Conservation (phyloP, 371 early-diverging fungal genomes). For the Actinomortierella ambigua region DNA sequence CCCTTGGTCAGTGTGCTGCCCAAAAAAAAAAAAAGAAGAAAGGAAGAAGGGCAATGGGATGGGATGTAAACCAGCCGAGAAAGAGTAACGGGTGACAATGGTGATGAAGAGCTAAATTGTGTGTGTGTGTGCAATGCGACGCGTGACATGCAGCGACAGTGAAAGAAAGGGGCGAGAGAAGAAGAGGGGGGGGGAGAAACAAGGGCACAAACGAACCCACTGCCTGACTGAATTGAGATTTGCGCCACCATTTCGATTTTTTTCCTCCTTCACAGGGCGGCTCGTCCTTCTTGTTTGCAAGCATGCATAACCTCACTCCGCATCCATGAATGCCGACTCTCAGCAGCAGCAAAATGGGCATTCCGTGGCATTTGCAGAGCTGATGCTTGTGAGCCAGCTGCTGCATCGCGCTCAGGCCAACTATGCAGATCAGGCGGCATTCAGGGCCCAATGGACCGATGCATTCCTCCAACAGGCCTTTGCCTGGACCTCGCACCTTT, state of each 20-base stretch:
- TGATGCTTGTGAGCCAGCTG: conserved; percentile 23
- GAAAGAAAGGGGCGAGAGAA: neutral
- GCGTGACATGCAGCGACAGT: no score
- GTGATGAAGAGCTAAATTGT: no score
- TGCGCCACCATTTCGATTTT: neutral
- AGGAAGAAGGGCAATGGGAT: no score
- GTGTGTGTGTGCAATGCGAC: no score
- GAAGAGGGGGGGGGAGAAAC: neutral
- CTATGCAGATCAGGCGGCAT: conserved; percentile 3
- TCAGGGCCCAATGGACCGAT: conserved; percentile 30
- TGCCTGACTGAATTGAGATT: no score
- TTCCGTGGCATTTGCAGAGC: conserved; percentile 19
- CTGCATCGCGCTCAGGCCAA: conserved; percentile 22
- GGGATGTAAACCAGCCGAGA: no score
- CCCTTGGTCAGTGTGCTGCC: no score
- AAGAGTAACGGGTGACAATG: no score
- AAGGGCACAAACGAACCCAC: no score
- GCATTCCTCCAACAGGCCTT: conserved; percentile 19
- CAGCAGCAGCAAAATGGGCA: no score
- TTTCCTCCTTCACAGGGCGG: neutral
- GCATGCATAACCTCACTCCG: neutral
- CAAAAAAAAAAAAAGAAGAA: conserved; percentile 1
- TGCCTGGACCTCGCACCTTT: conserved; percentile 33
- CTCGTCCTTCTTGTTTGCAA: neutral
- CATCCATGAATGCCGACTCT: conserved; percentile 22